These are phyloP conservation scores for Teunomyces lycoperdinae DNA, from an alignment of 805 yeast species.

Conservation along the genomic window DNA sequence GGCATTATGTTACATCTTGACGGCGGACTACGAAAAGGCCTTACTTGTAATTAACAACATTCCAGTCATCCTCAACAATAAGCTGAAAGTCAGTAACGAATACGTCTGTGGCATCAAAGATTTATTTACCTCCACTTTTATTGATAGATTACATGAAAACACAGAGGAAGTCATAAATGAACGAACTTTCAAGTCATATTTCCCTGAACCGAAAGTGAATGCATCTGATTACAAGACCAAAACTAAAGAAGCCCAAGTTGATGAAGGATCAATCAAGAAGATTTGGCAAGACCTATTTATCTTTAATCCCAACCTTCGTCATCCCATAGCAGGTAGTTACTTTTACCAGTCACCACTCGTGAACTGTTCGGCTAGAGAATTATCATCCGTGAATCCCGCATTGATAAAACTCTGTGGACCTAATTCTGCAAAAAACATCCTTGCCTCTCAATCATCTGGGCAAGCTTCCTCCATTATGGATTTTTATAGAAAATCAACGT, in stretches of 20 bases:
- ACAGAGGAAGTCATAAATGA: slow-evolving; percentile 27
- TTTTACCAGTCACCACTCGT: slow-evolving; percentile 36
- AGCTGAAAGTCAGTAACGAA: slow-evolving; percentile 12
- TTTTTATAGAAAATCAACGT: slow-evolving; percentile 32
- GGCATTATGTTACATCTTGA: slow-evolving; percentile 56
- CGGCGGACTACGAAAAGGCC: slow-evolving; percentile 56
- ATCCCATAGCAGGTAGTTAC: slow-evolving; percentile 33
- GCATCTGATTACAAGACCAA: slow-evolving; percentile 4
- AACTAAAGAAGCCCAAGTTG: neutral
- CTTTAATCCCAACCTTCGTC: slow-evolving; percentile 29
- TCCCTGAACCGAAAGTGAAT: slow-evolving; percentile 24
- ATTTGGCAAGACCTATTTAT: slow-evolving; percentile 33
- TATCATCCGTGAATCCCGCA: slow-evolving; percentile 33
- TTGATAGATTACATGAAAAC: slow-evolving; percentile 13
- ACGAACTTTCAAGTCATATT: slow-evolving; percentile 23
- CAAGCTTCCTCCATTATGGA: slow-evolving; percentile 27
- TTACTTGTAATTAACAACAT: slow-evolving; percentile 68
- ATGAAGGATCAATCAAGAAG: slow-evolving; percentile 26
- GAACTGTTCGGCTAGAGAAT: slow-evolving; percentile 29
- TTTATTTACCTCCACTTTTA: slow-evolving; percentile 19
- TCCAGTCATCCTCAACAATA: slow-evolving; percentile 47
- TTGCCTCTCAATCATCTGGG: slow-evolving; percentile 33
- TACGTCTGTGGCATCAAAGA: slow-evolving; percentile 25
- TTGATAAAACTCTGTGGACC: slow-evolving; percentile 29
- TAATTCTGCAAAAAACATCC: slow-evolving; percentile 19